Base-by-base conservation (phyloP, 2,329 filamentous ascomycete genomes). In the Zymoseptoria passerinii region DNA sequence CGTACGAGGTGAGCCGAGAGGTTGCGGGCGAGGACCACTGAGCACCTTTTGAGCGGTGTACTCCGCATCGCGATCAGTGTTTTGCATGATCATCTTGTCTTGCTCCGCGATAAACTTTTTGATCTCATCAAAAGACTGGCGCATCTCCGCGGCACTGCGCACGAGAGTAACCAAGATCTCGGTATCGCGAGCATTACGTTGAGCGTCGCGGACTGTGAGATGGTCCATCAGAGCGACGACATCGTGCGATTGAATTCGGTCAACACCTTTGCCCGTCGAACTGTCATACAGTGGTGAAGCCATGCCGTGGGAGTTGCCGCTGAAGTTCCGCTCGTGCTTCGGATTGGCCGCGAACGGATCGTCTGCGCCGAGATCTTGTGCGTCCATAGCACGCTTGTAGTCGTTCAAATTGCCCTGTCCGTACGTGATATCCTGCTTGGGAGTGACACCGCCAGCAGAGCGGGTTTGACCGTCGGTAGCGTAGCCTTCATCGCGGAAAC, bases 211-310 rank as follows among this genome's bases (percentile, higher is more conserved):
- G 63, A 97, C 94, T 72, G 95, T 97, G 62, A 99, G 85, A 74
- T 99, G 94, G 71, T 99, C 92, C 94, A 99, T 99, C 61, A 99
- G 78, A 23, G 92, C 90, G 63, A 99, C 88, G 67, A 99, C 95
- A 70, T 99, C 94, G 75, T 95, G 94, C 51, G 91, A 96, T 72
- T 97, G 88, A 54, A 99, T 97, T 52, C 87, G 83, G 65, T 97
- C 92, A 55, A 96, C 88, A 35, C 91, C 92, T 62, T 84, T 86
- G 55, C 92, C 92, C 1, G 89, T 95, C 3, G 92, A 83, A 59
- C 89, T 86, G 71, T 99, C 94, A 69, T 96, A 97, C 19, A 97
- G 79, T 2, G 92, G 92, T 28, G 91, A 94, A 3, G 80, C 81
- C 82, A 96, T 90, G 51, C 92, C 92, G 69, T 96, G 90, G 7